phyloP scores from a whole-genome alignment of 345 rosid species.

The Brassica cretica region DNA sequence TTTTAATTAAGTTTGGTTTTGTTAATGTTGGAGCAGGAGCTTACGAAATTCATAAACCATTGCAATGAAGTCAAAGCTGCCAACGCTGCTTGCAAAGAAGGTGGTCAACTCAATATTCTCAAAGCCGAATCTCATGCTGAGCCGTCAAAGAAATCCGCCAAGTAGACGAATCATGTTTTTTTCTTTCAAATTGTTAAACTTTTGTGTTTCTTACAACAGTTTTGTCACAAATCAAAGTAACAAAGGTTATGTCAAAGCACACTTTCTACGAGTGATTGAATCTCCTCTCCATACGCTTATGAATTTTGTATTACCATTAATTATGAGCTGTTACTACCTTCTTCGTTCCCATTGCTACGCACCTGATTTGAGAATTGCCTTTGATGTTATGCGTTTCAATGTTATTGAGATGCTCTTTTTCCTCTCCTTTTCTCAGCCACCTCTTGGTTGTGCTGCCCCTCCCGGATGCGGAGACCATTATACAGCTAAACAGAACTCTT shows the following conservation, averaged over 20 bases:
- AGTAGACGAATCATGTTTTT: constrained; percentile 25
- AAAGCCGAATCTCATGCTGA: constrained; percentile 45
- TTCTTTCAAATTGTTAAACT: background rate
- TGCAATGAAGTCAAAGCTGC: constrained; percentile 89
- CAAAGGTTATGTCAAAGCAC: background rate
- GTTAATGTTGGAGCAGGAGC: constrained; percentile 50
- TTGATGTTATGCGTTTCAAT: constrained; percentile 48
- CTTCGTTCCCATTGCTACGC: constrained; percentile 82
- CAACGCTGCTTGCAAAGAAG: constrained; percentile 71
- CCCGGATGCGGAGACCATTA: constrained; percentile 40
- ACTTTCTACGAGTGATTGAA: constrained; percentile 34
- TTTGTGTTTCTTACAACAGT: constrained; percentile 2
- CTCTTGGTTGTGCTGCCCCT: constrained; percentile 9
- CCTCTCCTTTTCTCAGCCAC: constrained; percentile 50
- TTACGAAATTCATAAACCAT: constrained; percentile 82
- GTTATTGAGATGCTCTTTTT: constrained; percentile 44
- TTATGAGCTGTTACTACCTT: constrained; percentile 69
- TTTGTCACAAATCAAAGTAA: constrained; percentile 1
- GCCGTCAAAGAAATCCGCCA: constrained; percentile 44
- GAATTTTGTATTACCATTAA: constrained; percentile 40
- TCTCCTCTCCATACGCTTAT: constrained; percentile 79
- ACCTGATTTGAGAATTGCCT: constrained; percentile 53
- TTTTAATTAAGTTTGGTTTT: background rate
- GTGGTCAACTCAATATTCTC: constrained; percentile 70
- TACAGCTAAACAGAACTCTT: constrained; percentile 52